A percentile compares a stretch with the other conserved stretches of the same genome.
These are phyloP conservation scores for Picea engelmannii DNA, from an alignment of 83 land plant genomes.

Conservation along the genomic window DNA sequence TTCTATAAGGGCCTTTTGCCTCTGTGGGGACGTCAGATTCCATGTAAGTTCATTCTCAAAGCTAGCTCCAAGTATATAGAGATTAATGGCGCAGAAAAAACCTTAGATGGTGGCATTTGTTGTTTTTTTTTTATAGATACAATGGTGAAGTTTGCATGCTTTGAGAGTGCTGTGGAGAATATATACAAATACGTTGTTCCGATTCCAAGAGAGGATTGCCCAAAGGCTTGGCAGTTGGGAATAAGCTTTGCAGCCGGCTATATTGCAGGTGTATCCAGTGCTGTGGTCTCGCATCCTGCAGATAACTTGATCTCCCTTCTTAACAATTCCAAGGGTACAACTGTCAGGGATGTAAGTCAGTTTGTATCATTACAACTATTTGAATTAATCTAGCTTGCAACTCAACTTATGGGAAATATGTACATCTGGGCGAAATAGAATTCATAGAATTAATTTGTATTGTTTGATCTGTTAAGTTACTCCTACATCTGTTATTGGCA, in stretches of 20 bases:
- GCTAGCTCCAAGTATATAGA: too few relatives aligned
- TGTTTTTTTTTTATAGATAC: constrained; percentile 54
- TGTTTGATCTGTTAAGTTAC: too few relatives aligned
- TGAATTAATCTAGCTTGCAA: too few relatives aligned
- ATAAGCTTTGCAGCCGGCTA: constrained; percentile 50
- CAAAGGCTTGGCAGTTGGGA: constrained; percentile 37
- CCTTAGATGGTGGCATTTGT: neutral
- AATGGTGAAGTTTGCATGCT: constrained; percentile 93
- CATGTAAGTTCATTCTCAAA: too few relatives aligned
- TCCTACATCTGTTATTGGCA: too few relatives aligned
- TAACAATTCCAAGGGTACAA: constrained; percentile 28
- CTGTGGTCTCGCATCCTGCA: constrained; percentile 47
- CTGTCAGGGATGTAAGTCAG: constrained; percentile 22
- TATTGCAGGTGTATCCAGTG: constrained; percentile 46
- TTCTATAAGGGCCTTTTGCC: too few relatives aligned
- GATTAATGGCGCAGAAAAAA: too few relatives aligned
- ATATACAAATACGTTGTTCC: constrained; percentile 75
- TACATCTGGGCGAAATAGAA: too few relatives aligned
- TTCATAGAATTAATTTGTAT: too few relatives aligned
- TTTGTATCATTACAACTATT: too few relatives aligned
- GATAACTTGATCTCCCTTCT: constrained; percentile 47
- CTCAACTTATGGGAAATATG: too few relatives aligned
- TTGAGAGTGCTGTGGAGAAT: constrained; percentile 83
- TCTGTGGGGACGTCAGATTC: too few relatives aligned
- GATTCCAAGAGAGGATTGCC: constrained; percentile 30